Evolutionary conservation across 225 moss, liverwort and hornwort genomes (phyloP).

Genomic region (Thuidium tamariscinum): DNA sequence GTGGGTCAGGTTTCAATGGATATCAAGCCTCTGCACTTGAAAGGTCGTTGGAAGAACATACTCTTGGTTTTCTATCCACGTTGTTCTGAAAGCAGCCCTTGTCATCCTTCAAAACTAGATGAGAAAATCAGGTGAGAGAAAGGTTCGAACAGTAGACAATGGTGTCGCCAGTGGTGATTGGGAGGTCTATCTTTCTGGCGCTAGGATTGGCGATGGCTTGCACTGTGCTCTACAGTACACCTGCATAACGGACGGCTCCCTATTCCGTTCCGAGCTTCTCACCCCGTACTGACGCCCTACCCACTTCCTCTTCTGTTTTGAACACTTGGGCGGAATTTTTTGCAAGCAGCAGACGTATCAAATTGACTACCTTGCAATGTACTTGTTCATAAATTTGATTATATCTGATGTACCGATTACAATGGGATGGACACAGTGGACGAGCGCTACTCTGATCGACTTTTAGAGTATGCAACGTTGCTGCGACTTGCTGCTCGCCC

Average conservation of each 20-base stretch:
- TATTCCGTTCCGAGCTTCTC: conserved; percentile 75
- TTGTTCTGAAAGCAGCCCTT: not conserved
- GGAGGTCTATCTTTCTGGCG: conserved; percentile 50
- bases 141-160: not conserved
- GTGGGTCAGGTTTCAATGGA: not conserved
- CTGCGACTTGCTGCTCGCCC: not conserved
- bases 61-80: not conserved
- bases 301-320: not conserved
- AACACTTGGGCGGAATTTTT: not conserved
- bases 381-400: not conserved
- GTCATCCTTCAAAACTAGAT: not conserved
- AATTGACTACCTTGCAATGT: not conserved
- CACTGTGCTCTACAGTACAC: conserved; percentile 74
- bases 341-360: too few species aligned
- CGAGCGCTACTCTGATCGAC: conserved; percentile 70
- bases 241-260: conserved; percentile 64
- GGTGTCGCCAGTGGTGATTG: conserved; percentile 57
- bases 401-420: not conserved
- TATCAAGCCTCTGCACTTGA: not conserved
- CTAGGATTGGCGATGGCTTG: conserved; percentile 57
- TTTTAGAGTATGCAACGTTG: conserved; percentile 68
- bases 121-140: not conserved
- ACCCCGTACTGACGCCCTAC: conserved; percentile 22
- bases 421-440: conserved; percentile 38
- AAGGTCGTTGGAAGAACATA: not conserved